phyloP scores from a whole-genome alignment of 2,329 filamentous ascomycete species.

The Colletotrichum sp. region DNA sequence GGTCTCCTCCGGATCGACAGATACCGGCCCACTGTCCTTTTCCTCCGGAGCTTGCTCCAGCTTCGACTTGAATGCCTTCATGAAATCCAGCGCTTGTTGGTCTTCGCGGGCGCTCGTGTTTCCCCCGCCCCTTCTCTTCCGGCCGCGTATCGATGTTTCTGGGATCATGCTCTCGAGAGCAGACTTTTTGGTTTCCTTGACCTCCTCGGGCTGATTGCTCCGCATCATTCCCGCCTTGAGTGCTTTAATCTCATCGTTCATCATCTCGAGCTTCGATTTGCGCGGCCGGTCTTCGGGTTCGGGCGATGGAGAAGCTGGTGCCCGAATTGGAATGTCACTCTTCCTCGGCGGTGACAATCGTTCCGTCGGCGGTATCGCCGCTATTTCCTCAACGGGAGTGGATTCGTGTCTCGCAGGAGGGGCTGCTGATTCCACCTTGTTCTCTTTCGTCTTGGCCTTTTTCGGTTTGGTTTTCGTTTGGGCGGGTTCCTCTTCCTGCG shows the following conservation, averaged over 20 bases:
- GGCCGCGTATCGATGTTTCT: slow-evolving; percentile 69
- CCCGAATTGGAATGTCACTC: background rate
- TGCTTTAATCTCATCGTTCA: slow-evolving; percentile 81
- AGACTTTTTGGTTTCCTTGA: slow-evolving; percentile 67
- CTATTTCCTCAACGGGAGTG: slow-evolving; percentile 15
- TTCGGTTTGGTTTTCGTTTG: slow-evolving; percentile 34
- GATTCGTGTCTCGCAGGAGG: background rate
- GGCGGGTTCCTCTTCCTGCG: slow-evolving; percentile 45
- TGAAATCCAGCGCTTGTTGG: slow-evolving; percentile 68
- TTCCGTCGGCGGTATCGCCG: slow-evolving; percentile 28
- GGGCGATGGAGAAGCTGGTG: slow-evolving; percentile 34
- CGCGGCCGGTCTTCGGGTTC: slow-evolving; percentile 36
- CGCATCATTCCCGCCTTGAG: slow-evolving; percentile 84
- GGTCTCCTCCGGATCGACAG: slow-evolving; percentile 28
- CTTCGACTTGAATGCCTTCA: slow-evolving; percentile 81
- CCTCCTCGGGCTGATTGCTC: slow-evolving; percentile 55
- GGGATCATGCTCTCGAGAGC: slow-evolving; percentile 78
- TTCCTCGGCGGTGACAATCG: background rate
- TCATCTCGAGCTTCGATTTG: slow-evolving; percentile 67
- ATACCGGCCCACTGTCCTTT: slow-evolving; percentile 32
- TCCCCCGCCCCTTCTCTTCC: slow-evolving; percentile 70
- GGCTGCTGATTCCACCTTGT: background rate
- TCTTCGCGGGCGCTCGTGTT: slow-evolving; percentile 62
- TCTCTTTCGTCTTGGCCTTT: slow-evolving; percentile 35
- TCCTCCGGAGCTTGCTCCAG: slow-evolving; percentile 62